Evolutionary conservation across 1,284 basidiomycete species (phyloP).

Genomic region (Ganoderma lucidum): DNA sequence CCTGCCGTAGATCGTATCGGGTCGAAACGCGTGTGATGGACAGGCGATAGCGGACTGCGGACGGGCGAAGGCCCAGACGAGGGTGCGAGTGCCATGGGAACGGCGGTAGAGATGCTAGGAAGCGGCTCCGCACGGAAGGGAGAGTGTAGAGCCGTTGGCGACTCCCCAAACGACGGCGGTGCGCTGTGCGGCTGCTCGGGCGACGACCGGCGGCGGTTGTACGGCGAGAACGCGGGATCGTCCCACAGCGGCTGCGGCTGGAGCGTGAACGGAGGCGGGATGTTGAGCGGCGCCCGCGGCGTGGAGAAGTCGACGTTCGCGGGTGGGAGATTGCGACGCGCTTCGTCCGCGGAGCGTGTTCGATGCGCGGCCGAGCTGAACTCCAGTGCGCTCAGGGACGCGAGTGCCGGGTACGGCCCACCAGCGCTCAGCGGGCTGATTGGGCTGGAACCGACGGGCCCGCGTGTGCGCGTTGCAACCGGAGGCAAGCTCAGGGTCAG

Average conservation of each 20-base stretch:
- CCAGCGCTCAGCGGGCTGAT: conserved; percentile 19
- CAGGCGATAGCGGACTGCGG: conserved; percentile 26
- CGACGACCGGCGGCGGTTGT: conserved; percentile 35
- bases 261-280: conserved; percentile 71
- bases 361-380: conserved; percentile 20
- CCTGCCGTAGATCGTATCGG: conserved; percentile 33
- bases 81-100: conserved; percentile 21
- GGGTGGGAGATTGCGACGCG: conserved; percentile 26
- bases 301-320: conserved; percentile 46
- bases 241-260: conserved; percentile 73
- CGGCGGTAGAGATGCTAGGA: conserved; percentile 27
- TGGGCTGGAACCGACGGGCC: conserved; percentile 21
- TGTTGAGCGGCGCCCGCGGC: conserved; percentile 52
- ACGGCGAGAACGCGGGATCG: conserved; percentile 44
- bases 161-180: conserved; percentile 18
- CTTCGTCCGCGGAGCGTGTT: conserved; percentile 22
- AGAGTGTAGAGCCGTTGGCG: conserved; percentile 19
- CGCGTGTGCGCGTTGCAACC: conserved; percentile 23
- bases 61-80: conserved; percentile 19
- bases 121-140: conserved; percentile 28
- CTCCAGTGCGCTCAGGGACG: conserved; percentile 31
- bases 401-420: conserved; percentile 30
- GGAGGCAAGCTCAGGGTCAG: conserved; percentile 29
- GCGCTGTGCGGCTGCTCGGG: conserved; percentile 22
- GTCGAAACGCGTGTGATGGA: conserved; percentile 28